Evolutionary conservation across 164 flowering plant species (phyloP).

Genomic region (Macadamia tetraphylla): DNA sequence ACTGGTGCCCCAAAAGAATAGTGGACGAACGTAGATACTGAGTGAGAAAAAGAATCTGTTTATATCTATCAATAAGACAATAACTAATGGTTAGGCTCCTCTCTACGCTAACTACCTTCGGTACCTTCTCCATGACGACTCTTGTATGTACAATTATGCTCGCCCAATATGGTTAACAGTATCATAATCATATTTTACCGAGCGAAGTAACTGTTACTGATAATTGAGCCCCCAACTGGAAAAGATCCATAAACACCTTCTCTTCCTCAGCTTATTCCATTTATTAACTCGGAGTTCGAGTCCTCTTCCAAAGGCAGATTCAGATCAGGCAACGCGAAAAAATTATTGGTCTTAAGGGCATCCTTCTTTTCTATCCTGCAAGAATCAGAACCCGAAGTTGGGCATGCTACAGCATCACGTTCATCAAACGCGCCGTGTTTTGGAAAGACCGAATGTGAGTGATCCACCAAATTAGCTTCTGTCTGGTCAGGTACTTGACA

Average conservation of each 20-base stretch:
- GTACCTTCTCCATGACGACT: constrained; percentile 10
- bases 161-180: constrained; percentile 9
- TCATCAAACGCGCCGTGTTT: background rate
- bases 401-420: background rate
- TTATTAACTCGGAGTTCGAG: constrained; percentile 17
- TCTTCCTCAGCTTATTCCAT: constrained; percentile 30
- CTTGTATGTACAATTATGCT: constrained; percentile 8
- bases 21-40: constrained; percentile 4
- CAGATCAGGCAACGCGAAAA: constrained; percentile 43
- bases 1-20: constrained; percentile 15
- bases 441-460: background rate
- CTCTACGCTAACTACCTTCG: constrained; percentile 25
- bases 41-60: constrained; percentile 6
- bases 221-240: too few species aligned
- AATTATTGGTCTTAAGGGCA: constrained; percentile 7
- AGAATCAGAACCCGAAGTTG: background rate
- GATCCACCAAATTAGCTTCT: constrained; percentile 3
- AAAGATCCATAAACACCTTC: too few species aligned
- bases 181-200: background rate
- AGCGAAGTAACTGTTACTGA: background rate
- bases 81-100: constrained; percentile 22
- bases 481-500: constrained; percentile 6
- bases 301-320: constrained; percentile 36
- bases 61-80: background rate
- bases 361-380: constrained; percentile 4